These are phyloP conservation scores for Cytidiella melzeri DNA, from an alignment of 768 basidiomycete genomes.

Conservation along the genomic window DNA sequence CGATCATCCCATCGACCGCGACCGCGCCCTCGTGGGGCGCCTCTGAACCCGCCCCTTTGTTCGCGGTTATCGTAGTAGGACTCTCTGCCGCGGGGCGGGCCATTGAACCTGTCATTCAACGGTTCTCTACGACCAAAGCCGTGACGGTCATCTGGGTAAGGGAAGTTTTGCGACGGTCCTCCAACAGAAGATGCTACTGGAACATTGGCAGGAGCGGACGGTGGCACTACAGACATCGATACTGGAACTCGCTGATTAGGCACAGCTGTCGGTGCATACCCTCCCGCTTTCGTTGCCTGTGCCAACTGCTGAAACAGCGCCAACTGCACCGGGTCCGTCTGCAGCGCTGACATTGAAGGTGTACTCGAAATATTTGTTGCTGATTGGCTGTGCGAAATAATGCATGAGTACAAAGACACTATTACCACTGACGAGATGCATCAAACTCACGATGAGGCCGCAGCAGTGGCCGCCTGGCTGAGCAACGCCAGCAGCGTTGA, in stretches of 20 bases:
- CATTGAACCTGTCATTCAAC: conserved; percentile 40
- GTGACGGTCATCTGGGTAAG: conserved; percentile 40
- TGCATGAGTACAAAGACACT: conserved; percentile 7
- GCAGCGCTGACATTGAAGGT: conserved; percentile 26
- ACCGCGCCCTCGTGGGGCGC: conserved; percentile 55
- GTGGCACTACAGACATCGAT: conserved; percentile 25
- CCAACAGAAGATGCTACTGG: conserved; percentile 23
- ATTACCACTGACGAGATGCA: conserved; percentile 7
- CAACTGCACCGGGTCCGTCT: conserved; percentile 51
- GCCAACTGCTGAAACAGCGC: conserved; percentile 75
- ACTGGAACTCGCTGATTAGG: conserved; percentile 23
- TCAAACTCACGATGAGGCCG: conserved; percentile 34
- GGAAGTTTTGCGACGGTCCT: conserved; percentile 22
- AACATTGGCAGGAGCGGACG: conserved; percentile 23
- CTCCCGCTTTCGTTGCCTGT: conserved; percentile 42
- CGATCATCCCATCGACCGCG: conserved; percentile 61
- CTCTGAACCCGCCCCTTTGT: conserved; percentile 46
- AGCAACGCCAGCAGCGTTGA: conserved; percentile 65
- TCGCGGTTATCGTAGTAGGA: conserved; percentile 46
- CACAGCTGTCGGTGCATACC: conserved; percentile 11
- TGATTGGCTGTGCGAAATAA: conserved; percentile 47
- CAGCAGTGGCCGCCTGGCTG: conserved; percentile 47
- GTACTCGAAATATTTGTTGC: conserved; percentile 42
- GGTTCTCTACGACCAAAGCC: conserved; percentile 26
- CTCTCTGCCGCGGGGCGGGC: conserved; percentile 40